Percentiles rank a stretch among this genome's conserved stretches.
Conservation (phyloP, 345 rosid species). For the Jatropha curcas region DNA sequence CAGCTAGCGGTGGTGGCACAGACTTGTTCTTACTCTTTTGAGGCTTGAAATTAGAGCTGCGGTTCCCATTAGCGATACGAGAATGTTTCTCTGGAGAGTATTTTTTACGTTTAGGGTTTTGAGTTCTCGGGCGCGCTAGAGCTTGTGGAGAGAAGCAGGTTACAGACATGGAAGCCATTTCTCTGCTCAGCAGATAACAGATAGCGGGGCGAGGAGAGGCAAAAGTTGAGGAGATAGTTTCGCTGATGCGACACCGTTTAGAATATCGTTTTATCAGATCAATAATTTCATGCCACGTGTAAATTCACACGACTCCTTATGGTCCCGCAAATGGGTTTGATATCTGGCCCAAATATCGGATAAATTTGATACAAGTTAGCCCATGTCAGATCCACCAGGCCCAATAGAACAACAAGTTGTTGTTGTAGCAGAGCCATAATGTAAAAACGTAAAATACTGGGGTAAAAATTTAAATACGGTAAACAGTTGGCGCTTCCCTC, state of each 20-base stretch:
- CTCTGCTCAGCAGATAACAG: neutral
- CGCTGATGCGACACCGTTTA: neutral
- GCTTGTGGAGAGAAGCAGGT: conserved; percentile 46
- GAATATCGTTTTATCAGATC: neutral
- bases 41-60: conserved; percentile 38
- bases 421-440: no score
- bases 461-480: no score
- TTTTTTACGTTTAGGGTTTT: conserved; percentile 28
- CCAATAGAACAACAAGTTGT: no score
- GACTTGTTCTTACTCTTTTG: conserved; percentile 16
- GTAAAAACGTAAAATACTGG: neutral
- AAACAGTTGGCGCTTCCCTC: no score
- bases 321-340: neutral
- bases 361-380: no score
- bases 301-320: no score
- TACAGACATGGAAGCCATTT: conserved; percentile 48
- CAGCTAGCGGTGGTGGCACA: conserved; percentile 37
- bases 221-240: neutral
- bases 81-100: conserved; percentile 3
- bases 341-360: neutral
- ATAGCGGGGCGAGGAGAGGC: neutral
- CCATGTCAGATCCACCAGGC: no score
- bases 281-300: neutral
- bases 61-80: conserved; percentile 25
- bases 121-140: conserved; percentile 45